phyloP scores from a whole-genome alignment of 345 rosid genomes.

The Linum usitatissimum region DNA sequence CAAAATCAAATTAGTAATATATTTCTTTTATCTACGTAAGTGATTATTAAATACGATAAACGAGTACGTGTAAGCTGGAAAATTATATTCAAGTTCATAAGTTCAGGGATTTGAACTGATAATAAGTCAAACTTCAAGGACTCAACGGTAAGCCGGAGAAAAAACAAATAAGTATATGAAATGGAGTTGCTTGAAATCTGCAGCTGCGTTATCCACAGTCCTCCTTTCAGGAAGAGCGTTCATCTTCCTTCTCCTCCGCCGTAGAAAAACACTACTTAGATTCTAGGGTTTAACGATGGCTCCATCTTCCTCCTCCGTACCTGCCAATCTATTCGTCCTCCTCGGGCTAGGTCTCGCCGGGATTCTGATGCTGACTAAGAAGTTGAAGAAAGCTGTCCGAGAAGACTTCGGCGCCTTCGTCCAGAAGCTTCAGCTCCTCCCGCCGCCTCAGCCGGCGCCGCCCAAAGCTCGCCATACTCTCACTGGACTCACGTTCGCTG shows the following conservation, averaged over 20 bases:
- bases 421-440: conserved; percentile 62
- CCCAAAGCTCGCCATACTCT: conserved; percentile 98
- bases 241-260: neutral
- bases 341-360: conserved; percentile 84
- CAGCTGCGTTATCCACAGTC: no score
- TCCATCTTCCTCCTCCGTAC: conserved; percentile 24
- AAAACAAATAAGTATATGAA: no score
- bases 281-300: conserved; percentile 30
- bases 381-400: conserved; percentile 49
- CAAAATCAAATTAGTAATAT: no score
- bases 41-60: no score
- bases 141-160: no score
- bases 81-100: no score
- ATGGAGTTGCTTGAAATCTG: no score
- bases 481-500: conserved; percentile 69
- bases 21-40: no score
- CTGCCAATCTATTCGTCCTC: conserved; percentile 70
- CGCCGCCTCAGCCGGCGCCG: conserved; percentile 97
- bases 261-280: neutral
- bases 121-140: no score
- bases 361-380: conserved; percentile 45
- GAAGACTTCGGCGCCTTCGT: conserved; percentile 92
- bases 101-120: no score
- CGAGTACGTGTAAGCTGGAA: no score
- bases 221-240: no score